These are phyloP conservation scores for Metschnikowia santaceciliae DNA, from an alignment of 805 yeast species.

Conservation along the genomic window DNA sequence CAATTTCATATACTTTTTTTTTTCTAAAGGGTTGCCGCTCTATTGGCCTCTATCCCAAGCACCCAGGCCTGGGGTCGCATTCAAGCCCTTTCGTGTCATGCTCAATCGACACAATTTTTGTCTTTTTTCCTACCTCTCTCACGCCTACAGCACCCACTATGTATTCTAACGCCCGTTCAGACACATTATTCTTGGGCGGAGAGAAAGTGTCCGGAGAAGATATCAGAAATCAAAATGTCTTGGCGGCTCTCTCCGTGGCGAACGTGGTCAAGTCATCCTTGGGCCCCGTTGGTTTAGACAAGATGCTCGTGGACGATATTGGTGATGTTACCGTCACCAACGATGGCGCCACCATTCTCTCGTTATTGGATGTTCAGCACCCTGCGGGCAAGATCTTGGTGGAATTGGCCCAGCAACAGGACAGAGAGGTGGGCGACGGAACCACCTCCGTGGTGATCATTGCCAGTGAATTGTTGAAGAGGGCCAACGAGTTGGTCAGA, in stretches of 20 bases:
- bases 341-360: slow-evolving; percentile 96
- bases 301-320: slow-evolving; percentile 97
- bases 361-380: slow-evolving; percentile 91
- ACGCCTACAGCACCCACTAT: slow-evolving; percentile 27
- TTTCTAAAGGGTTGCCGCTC: too few relatives aligned
- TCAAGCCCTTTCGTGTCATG: slow-evolving; percentile 2
- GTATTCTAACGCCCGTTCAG: slow-evolving; percentile 81
- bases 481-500: slow-evolving; percentile 91
- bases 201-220: slow-evolving; percentile 96
- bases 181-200: slow-evolving; percentile 91
- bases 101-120: slow-evolving; percentile 4
- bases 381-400: slow-evolving; percentile 98
- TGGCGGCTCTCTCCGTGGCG: slow-evolving; percentile 87
- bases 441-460: slow-evolving; percentile 96
- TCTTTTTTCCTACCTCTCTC: slow-evolving; percentile 3
- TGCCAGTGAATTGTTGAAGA: slow-evolving; percentile 85
- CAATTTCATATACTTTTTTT: too few relatives aligned
- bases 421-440: slow-evolving; percentile 97
- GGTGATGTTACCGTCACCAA: slow-evolving; percentile 98
- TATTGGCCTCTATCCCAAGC: too few relatives aligned
- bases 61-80: neutral
- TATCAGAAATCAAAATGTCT: slow-evolving; percentile 90
- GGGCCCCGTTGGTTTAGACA: slow-evolving; percentile 98
- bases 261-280: slow-evolving; percentile 85
- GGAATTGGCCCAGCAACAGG: slow-evolving; percentile 97